A percentile compares a stretch with the other conserved stretches of the same genome.
Conservation (phyloP, 108 stramenopile genomes). For the Pseudonitzschia multistriata region DNA sequence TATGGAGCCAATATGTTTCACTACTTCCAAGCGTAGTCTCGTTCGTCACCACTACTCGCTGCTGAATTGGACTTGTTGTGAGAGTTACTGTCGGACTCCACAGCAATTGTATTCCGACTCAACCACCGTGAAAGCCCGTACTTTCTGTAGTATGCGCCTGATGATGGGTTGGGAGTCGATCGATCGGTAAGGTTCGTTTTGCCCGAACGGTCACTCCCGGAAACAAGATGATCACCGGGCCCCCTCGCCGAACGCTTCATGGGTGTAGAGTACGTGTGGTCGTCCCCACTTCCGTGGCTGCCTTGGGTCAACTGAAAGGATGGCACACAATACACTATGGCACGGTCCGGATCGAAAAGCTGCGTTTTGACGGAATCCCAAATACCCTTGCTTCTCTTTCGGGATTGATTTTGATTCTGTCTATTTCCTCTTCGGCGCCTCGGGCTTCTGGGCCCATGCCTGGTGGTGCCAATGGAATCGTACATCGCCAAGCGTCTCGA, state of each 20-base stretch:
- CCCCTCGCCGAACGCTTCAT: neutral
- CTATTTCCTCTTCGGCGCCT: neutral
- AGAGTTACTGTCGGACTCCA: neutral
- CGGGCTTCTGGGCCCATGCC: neutral
- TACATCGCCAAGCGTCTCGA: too few species aligned
- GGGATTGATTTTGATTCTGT: neutral
- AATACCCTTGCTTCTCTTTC: neutral
- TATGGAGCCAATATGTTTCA: too few species aligned
- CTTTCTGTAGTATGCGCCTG: conserved; percentile 5
- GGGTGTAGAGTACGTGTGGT: neutral
- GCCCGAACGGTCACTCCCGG: neutral
- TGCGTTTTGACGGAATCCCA: conserved; percentile 8
- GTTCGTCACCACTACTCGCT: too few species aligned
- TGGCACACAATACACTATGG: conserved; percentile 1
- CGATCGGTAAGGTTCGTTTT: neutral
- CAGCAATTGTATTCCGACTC: neutral
- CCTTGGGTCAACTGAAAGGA: neutral
- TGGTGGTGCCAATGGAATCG: too few species aligned
- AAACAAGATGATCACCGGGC: neutral
- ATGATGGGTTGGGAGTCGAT: neutral
- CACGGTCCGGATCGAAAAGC: neutral
- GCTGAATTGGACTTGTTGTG: too few species aligned
- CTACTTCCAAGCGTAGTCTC: too few species aligned
- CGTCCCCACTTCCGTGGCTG: neutral
- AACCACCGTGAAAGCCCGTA: conserved; percentile 18